Percentiles rank a stretch among this genome's conserved stretches.
Conservation (phyloP, 768 basidiomycete genomes). For the Tremella fuciformis region DNA sequence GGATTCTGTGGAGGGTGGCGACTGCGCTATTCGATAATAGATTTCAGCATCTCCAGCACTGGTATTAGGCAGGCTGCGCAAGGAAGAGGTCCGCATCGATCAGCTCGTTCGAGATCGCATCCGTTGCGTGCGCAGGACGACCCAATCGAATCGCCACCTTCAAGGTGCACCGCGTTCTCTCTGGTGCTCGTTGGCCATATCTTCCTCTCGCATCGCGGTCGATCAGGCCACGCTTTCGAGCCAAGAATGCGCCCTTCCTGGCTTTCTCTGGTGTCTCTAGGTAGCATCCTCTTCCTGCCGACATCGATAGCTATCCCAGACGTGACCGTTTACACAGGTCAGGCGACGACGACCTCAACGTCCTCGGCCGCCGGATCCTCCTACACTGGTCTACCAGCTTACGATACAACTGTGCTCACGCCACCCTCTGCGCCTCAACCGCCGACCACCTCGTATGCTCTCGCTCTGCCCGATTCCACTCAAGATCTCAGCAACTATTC, state of each 20-base stretch:
- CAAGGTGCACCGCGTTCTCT: no score
- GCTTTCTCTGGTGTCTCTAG: conserved; percentile 1
- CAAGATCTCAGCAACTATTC: conserved; percentile 11
- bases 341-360: conserved; percentile 9
- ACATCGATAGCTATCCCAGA: neutral
- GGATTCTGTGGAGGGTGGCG: no score
- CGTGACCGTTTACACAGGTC: conserved; percentile 21
- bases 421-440: conserved; percentile 38
- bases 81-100: no score
- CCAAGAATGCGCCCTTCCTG: neutral
- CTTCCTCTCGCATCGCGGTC: no score
- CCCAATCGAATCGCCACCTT: no score
- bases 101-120: no score
- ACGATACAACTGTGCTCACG: conserved; percentile 30
- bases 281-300: conserved; percentile 10
- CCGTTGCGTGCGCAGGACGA: no score
- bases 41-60: no score
- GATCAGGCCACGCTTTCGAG: no score
- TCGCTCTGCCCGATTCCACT: conserved; percentile 18
- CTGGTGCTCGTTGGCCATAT: no score
- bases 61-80: no score
- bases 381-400: conserved; percentile 35
- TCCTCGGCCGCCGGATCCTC: conserved; percentile 13
- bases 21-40: no score
- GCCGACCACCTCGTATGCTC: conserved; percentile 22